Conservation (phyloP, 1,139 yeast genomes). For the Hanseniaspora uvarum region DNA sequence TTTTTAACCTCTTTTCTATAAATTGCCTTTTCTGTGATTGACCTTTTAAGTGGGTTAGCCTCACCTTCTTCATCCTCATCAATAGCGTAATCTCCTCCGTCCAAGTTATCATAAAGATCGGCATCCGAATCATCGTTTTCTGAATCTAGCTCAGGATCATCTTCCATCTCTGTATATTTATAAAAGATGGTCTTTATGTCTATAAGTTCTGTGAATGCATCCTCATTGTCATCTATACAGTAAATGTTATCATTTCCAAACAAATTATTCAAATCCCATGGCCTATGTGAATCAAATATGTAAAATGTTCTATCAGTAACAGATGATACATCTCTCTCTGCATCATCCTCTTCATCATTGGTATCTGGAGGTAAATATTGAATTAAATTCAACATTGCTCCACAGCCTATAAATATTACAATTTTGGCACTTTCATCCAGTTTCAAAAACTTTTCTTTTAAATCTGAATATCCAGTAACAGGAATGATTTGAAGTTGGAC, state of each 20-base stretch:
- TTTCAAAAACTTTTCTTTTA: conserved; percentile 50
- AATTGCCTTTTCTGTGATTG: conserved; percentile 29
- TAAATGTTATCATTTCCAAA: conserved; percentile 73
- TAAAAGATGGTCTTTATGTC: conserved; percentile 48
- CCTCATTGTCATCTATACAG: conserved; percentile 77
- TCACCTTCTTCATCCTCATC: conserved; percentile 27
- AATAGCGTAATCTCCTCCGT: conserved; percentile 29
- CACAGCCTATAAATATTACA: conserved; percentile 80
- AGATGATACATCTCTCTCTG: conserved; percentile 18
- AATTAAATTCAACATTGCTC: conserved; percentile 86
- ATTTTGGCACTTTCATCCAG: conserved; percentile 71
- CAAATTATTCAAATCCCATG: conserved; percentile 89
- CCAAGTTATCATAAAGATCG: conserved; percentile 30
- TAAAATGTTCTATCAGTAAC: conserved; percentile 44
- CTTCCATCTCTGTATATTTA: conserved; percentile 35
- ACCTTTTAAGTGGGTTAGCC: conserved; percentile 20
- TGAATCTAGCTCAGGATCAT: conserved; percentile 27
- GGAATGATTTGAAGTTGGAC: conserved; percentile 86
- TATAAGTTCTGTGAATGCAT: conserved; percentile 34
- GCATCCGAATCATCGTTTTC: conserved; percentile 29
- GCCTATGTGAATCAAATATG: conserved; percentile 83
- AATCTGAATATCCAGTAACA: conserved; percentile 82
- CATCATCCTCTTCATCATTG: conserved; percentile 34
- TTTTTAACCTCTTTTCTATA: conserved; percentile 27
- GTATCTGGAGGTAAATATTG: conserved; percentile 60